These are phyloP conservation scores for Podospora fimiseda DNA, from an alignment of 495 filamentous ascomycete species.

Conservation along the genomic window DNA sequence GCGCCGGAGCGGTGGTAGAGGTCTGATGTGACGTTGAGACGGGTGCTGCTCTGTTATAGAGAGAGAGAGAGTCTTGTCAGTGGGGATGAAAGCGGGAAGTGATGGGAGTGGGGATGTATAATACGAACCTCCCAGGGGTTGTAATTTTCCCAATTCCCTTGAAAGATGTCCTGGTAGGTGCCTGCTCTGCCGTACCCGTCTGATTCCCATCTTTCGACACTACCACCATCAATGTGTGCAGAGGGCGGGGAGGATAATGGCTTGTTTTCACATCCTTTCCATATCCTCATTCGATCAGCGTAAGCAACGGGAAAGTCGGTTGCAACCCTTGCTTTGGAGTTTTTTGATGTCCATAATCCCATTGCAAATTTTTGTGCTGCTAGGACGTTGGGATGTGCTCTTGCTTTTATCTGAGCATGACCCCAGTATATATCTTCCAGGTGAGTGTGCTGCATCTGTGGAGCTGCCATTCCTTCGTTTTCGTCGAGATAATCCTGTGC, in stretches of 20 bases:
- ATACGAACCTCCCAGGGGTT: slow-evolving; percentile 65
- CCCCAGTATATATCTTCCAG: slow-evolving; percentile 86
- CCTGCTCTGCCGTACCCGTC: slow-evolving; percentile 62
- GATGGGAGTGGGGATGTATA: not conserved
- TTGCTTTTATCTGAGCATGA: slow-evolving; percentile 63
- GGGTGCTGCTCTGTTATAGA: slow-evolving; percentile 54
- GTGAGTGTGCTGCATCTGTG: slow-evolving; percentile 45
- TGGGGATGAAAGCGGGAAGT: not conserved
- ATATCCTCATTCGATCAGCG: slow-evolving; percentile 71
- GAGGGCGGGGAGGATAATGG: not conserved
- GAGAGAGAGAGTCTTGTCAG: not conserved
- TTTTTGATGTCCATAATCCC: slow-evolving; percentile 65
- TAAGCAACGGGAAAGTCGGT: slow-evolving; percentile 61
- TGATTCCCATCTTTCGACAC: slow-evolving; percentile 84
- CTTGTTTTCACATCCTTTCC: slow-evolving; percentile 14
- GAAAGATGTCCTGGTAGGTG: slow-evolving; percentile 64
- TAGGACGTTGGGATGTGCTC: slow-evolving; percentile 67
- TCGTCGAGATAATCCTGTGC: slow-evolving; percentile 50
- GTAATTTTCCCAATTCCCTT: slow-evolving; percentile 74
- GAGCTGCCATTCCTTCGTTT: slow-evolving; percentile 41
- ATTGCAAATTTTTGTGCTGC: slow-evolving; percentile 69
- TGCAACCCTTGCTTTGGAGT: slow-evolving; percentile 56
- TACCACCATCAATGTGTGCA: slow-evolving; percentile 71
- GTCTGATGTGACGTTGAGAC: slow-evolving; percentile 63
- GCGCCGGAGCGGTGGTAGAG: slow-evolving; percentile 76